Conservation (phyloP, 495 filamentous ascomycete genomes). For the Lasiosphaeria miniovina region DNA sequence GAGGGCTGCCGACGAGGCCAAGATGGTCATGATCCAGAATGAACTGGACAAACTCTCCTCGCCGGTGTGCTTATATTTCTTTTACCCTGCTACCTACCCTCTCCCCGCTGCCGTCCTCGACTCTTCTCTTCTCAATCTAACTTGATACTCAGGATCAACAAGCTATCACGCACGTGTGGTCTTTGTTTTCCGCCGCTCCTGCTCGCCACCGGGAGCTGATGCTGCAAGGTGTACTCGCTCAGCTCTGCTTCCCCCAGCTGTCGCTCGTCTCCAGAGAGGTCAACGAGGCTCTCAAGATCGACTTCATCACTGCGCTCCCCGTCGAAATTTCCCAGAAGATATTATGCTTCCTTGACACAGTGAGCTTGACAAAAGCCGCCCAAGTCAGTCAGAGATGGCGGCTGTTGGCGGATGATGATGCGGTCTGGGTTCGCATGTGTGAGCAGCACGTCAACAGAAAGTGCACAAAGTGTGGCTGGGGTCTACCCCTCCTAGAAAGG, state of each 20-base stretch:
- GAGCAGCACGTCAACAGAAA: slow-evolving; percentile 95
- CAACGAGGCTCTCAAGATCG: slow-evolving; percentile 89
- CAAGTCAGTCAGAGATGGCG: slow-evolving; percentile 92
- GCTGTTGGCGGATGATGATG: slow-evolving; percentile 85
- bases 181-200: slow-evolving; percentile 92
- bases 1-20: slow-evolving; percentile 86
- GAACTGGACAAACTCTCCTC: slow-evolving; percentile 79
- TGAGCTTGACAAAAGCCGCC: slow-evolving; percentile 93
- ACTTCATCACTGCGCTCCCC: slow-evolving; percentile 85
- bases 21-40: slow-evolving; percentile 90
- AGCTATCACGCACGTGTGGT: slow-evolving; percentile 95
- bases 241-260: slow-evolving; percentile 96
- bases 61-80: slow-evolving; percentile 37
- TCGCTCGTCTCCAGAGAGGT: slow-evolving; percentile 85
- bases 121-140: not conserved
- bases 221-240: slow-evolving; percentile 88
- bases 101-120: not conserved
- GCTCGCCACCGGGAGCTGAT: slow-evolving; percentile 91
- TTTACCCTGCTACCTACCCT: no score
- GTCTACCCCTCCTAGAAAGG: slow-evolving; percentile 81
- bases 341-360: slow-evolving; percentile 86
- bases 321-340: slow-evolving; percentile 92
- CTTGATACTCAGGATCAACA: slow-evolving; percentile 54
- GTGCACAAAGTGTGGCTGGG: slow-evolving; percentile 96
- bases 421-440: slow-evolving; percentile 99